Evolutionary conservation across 352 stramenopile genomes (phyloP), one percentile per base, ranked within the genome.

Genomic region (Phytophthora kernoviae): DNA sequence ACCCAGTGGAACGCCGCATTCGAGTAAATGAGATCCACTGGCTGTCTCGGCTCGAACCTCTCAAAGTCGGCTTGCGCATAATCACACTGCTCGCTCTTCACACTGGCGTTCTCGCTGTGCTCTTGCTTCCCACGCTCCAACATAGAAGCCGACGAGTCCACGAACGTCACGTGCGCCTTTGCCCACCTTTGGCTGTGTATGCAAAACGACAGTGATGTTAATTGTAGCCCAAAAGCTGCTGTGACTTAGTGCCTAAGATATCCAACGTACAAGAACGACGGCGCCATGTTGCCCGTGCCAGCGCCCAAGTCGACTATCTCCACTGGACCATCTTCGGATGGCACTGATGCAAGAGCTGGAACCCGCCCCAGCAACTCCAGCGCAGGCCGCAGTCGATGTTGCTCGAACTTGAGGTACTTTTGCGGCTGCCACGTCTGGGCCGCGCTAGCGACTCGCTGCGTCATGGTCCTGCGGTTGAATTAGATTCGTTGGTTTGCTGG

Each of bases 1-100:
- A 87, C 75, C 80, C 83, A 92, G 34, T 92, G 80, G 21, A 92
- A 44, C 8, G 83, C 81, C 0, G 81, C 77, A 33, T 91, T 91
- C 14, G 79, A 81, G 55, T 73, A 92, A 59, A 92, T 88, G 49
- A 92, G 65, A 53, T 90, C 79, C 41, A 88, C 65, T 1, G 68
- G 66, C 3, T 62, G 49, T 0, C 39, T 37, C 0, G 76, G 70
- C n/a, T 65, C 9, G 61, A 79, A 90, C 3, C 49, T 73, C 30
- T 90, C 80, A 48, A 92, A 90, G 40, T 72, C 78, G 8, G 50
- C 73, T 17, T 87, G 56, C 12, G 64, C 41, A 55, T 90, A 90
- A 22, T 27, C 17, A 4, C 86, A 70, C 11, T 54, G 45, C 7
- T 39, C 47, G 4, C 42, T 26, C 12, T 72, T 54, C 0, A 84